phyloP scores from a whole-genome alignment of 768 basidiomycete species.

The Lactarius tabidus region DNA sequence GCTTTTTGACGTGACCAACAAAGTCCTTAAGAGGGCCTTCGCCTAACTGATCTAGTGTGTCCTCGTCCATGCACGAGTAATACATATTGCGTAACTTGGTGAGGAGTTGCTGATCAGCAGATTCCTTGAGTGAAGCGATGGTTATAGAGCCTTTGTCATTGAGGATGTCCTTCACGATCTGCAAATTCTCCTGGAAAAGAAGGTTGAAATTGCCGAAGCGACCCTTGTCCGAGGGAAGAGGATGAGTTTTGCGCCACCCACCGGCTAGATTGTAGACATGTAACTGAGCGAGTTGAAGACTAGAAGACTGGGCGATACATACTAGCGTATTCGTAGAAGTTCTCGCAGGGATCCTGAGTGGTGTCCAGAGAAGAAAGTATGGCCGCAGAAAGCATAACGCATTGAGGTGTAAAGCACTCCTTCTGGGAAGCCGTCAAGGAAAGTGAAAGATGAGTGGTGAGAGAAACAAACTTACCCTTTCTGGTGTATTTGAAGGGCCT shows the following conservation, averaged over 20 bases:
- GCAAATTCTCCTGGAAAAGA: constrained; percentile 71
- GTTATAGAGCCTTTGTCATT: constrained; percentile 39
- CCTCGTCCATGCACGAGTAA: constrained; percentile 76
- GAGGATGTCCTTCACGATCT: constrained; percentile 69
- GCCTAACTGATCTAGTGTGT: constrained; percentile 69
- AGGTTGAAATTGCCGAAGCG: constrained; percentile 67
- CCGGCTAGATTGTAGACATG: constrained; percentile 50
- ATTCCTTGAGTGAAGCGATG: constrained; percentile 23
- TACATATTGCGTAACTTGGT: constrained; percentile 71
- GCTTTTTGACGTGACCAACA: constrained; percentile 52
- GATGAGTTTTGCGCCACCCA: constrained; percentile 81
- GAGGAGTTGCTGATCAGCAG: constrained; percentile 52
- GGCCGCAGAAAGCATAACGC: constrained; percentile 77
- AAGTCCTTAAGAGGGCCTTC: constrained; percentile 65
- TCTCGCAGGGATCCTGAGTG: constrained; percentile 87
- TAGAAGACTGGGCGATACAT: constrained; percentile 34
- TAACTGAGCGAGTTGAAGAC: background rate
- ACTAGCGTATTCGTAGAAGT: constrained; percentile 94
- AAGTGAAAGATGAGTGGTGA: background rate
- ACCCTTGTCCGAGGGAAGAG: constrained; percentile 83
- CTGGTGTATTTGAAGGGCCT: constrained; percentile 42
- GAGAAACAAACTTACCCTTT: constrained; percentile 35
- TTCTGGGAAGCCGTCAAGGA: constrained; percentile 38
- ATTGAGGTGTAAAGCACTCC: constrained; percentile 70
- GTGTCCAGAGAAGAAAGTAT: constrained; percentile 80